Evolutionary conservation across 1,139 yeast genomes (phyloP).

Genomic region (Torulaspora globosa): DNA sequence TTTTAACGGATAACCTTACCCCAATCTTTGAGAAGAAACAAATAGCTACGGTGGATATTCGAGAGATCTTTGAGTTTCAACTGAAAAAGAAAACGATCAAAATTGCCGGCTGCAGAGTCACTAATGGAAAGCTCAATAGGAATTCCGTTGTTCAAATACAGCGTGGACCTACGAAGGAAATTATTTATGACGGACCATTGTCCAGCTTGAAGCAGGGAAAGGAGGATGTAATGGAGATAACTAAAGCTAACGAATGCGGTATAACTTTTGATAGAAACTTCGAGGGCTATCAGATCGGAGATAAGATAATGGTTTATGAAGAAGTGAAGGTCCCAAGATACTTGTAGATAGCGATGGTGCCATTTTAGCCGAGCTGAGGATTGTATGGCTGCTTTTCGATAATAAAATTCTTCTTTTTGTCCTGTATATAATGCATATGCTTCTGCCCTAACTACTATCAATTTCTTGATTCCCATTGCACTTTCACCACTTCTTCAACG

Average conservation of each 20-base stretch:
- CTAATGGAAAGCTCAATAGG: conserved; percentile 61
- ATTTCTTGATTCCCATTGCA: conserved; percentile 74
- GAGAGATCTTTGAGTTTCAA: conserved; percentile 68
- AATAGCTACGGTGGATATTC: conserved; percentile 63
- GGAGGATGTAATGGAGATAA: conserved; percentile 72
- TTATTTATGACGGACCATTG: conserved; percentile 63
- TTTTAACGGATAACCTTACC: conserved; percentile 55
- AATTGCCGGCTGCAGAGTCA: conserved; percentile 89
- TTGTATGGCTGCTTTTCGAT: not conserved
- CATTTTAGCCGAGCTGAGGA: not conserved
- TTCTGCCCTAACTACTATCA: conserved; percentile 1
- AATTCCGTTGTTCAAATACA: conserved; percentile 59
- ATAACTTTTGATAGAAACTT: conserved; percentile 61
- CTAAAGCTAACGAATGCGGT: conserved; percentile 90
- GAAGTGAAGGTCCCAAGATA: conserved; percentile 64
- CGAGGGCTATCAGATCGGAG: conserved; percentile 72
- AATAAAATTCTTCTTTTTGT: conserved; percentile 1
- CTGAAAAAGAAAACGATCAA: conserved; percentile 48
- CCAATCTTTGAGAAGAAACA: conserved; percentile 69
- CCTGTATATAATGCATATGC: conserved; percentile 9
- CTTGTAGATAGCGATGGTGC: conserved; percentile 42
- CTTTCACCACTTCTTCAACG: conserved; percentile 86
- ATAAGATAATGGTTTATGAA: conserved; percentile 68
- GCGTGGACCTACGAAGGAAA: conserved; percentile 46
- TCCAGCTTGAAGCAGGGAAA: conserved; percentile 77